Evolutionary conservation across 306 rosid species (phyloP).

Genomic region (Vigna trinervia): DNA sequence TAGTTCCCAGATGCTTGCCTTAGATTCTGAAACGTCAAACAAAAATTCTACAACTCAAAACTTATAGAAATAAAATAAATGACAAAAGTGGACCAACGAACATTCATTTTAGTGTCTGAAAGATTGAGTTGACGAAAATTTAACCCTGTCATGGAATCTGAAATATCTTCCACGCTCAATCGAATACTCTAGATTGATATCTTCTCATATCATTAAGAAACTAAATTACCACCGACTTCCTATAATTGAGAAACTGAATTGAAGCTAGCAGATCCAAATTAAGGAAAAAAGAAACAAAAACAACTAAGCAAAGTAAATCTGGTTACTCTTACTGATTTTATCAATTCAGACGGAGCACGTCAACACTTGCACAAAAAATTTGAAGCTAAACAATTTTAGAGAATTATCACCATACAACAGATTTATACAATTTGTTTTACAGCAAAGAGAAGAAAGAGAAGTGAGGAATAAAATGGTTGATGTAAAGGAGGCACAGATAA

Average conservation of each 20-base stretch:
- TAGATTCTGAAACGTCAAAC: conserved; percentile 49
- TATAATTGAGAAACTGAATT: conserved; percentile 16
- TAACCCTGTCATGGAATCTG: neutral
- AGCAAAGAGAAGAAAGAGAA: neutral
- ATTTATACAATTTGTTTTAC: neutral
- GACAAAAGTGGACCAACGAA: neutral
- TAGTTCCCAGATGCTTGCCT: conserved; percentile 64
- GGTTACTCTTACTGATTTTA: neutral
- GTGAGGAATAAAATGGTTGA: neutral
- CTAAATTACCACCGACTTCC: neutral
- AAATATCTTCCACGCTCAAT: neutral
- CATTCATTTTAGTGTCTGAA: conserved; percentile 13
- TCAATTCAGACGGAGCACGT: conserved; percentile 25
- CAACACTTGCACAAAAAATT: conserved; percentile 5
- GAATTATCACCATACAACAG: neutral
- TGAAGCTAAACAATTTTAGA: neutral
- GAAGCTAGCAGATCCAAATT: conserved; percentile 9
- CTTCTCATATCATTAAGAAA: neutral
- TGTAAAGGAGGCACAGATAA: neutral
- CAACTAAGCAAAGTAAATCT: conserved; percentile 9
- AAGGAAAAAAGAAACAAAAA: conserved; percentile 20
- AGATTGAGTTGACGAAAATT: conserved; percentile 17
- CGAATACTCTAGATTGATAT: neutral
- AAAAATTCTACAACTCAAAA: conserved; percentile 42
- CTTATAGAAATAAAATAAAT: neutral